Evolutionary conservation across 768 basidiomycete species (phyloP).

Genomic region (Punctularia strigosozonata): DNA sequence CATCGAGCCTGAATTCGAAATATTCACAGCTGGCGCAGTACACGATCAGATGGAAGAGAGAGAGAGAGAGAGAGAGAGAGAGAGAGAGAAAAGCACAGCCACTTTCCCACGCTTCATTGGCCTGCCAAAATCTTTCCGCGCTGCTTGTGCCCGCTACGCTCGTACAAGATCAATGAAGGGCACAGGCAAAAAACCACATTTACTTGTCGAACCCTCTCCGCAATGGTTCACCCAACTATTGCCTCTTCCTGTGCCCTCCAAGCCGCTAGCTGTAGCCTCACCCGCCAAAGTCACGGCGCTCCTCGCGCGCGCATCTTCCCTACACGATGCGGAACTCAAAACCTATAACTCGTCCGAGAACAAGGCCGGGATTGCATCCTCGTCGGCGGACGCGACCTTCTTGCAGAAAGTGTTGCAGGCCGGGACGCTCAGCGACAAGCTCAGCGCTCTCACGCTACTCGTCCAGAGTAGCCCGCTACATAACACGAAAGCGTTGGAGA

Average conservation of each 20-base stretch:
- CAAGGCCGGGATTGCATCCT: slow-evolving; percentile 24
- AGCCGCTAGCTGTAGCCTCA: slow-evolving; percentile 22
- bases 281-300: slow-evolving; percentile 33
- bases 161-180: too few species aligned
- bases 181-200: too few species aligned
- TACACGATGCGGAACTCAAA: slow-evolving; percentile 32
- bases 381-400: slow-evolving; percentile 70
- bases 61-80: too few species aligned
- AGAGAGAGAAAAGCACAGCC: too few species aligned
- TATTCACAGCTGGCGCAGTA: too few species aligned
- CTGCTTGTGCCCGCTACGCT: too few species aligned
- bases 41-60: too few species aligned
- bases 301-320: slow-evolving; percentile 29
- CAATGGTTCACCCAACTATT: slow-evolving; percentile 46
- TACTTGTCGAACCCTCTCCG: slow-evolving; percentile 26
- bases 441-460: slow-evolving; percentile 82
- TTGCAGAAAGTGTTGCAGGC: slow-evolving; percentile 74
- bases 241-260: slow-evolving; percentile 21
- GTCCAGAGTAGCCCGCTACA: slow-evolving; percentile 85
- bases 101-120: too few species aligned
- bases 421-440: slow-evolving; percentile 85
- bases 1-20: too few species aligned
- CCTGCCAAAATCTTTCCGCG: too few species aligned
- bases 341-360: slow-evolving; percentile 41
- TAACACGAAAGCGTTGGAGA: slow-evolving; percentile 71